phyloP scores from a whole-genome alignment of 257 asterid species.

The Parsonsia alboflavescens region DNA sequence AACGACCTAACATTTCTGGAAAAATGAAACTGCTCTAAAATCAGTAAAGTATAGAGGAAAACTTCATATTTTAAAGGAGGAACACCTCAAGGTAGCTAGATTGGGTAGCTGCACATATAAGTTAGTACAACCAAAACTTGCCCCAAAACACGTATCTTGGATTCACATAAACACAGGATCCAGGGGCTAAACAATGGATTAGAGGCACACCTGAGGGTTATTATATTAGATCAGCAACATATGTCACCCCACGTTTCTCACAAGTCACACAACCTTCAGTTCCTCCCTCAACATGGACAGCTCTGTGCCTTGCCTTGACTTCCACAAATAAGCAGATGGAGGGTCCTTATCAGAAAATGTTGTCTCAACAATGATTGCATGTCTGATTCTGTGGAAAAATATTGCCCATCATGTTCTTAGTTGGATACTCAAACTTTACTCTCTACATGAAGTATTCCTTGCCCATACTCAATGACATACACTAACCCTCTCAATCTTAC shows the following conservation, averaged over 20 bases:
- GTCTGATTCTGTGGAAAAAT: not conserved
- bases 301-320: not conserved
- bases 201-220: not conserved
- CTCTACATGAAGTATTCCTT: constrained; percentile 4
- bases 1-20: too few relatives aligned
- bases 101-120: too few relatives aligned
- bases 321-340: not conserved
- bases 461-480: not conserved
- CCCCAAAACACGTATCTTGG: not conserved
- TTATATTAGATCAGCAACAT: not conserved
- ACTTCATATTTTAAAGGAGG: too few relatives aligned
- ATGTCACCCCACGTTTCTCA: not conserved
- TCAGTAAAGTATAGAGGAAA: too few relatives aligned
- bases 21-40: too few relatives aligned
- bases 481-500: not conserved
- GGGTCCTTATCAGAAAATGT: not conserved
- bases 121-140: not conserved
- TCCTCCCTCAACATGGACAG: not conserved
- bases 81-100: too few relatives aligned
- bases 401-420: not conserved
- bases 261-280: too few relatives aligned
- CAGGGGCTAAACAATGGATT: not conserved
- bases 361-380: not conserved
- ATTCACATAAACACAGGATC: not conserved
- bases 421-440: constrained; percentile 8